Evolutionary conservation across 1,284 basidiomycete genomes (phyloP).

Genomic region (Sparassis latifolia): DNA sequence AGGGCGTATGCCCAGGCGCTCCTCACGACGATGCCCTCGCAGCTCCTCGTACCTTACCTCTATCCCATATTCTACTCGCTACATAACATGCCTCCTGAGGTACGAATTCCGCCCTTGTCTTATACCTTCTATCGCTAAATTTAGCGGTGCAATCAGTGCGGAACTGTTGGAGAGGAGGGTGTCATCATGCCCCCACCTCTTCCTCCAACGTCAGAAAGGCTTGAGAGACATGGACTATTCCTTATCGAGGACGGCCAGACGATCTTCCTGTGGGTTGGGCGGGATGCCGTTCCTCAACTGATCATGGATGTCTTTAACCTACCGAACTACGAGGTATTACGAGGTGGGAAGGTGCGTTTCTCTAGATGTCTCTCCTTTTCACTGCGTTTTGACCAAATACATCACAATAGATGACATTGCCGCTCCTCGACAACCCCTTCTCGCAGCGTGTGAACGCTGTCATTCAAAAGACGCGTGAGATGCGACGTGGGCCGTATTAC

Average conservation of each 20-base stretch:
- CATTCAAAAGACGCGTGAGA: slow-evolving; percentile 87
- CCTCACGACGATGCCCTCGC: slow-evolving; percentile 86
- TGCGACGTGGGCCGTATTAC: slow-evolving; percentile 86
- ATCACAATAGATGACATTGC: slow-evolving; percentile 67
- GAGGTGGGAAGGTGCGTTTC: slow-evolving; percentile 79
- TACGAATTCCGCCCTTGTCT: slow-evolving; percentile 26
- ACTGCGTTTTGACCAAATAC: neutral
- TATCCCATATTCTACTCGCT: slow-evolving; percentile 94
- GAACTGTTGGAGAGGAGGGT: slow-evolving; percentile 76
- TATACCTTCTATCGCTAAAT: neutral
- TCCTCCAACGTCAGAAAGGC: slow-evolving; percentile 87
- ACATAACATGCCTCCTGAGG: slow-evolving; percentile 94
- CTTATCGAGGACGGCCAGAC: slow-evolving; percentile 97
- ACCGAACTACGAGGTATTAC: slow-evolving; percentile 81
- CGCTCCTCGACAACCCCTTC: slow-evolving; percentile 87
- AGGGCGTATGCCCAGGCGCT: slow-evolving; percentile 93
- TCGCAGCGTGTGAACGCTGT: slow-evolving; percentile 91
- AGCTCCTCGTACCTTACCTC: slow-evolving; percentile 89
- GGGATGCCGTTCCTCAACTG: slow-evolving; percentile 93
- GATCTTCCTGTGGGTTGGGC: slow-evolving; percentile 96
- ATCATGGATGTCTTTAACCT: slow-evolving; percentile 93
- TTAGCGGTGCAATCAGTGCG: slow-evolving; percentile 40
- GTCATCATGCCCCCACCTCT: slow-evolving; percentile 83
- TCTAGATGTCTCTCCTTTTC: slow-evolving; percentile 2
- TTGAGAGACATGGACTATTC: slow-evolving; percentile 95